Conservation (phyloP, 306 rosid species). For the Malus asiatica region DNA sequence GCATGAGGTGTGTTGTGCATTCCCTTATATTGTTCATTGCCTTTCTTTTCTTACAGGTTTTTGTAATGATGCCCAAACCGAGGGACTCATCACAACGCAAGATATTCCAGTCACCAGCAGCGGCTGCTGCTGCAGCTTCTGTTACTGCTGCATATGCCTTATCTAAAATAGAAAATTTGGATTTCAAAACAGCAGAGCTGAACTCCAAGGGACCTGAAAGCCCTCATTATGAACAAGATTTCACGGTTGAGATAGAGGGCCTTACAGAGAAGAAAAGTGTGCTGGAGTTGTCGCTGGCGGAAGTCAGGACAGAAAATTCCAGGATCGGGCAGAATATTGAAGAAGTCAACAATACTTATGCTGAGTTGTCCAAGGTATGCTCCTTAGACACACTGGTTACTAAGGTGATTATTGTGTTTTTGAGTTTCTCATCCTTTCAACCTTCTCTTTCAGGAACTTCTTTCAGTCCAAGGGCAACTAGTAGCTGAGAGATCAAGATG, state of each 20-base stretch:
- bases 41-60: conserved; percentile 45
- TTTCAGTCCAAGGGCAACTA: conserved; percentile 84
- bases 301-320: conserved; percentile 60
- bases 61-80: conserved; percentile 75
- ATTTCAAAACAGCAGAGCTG: conserved; percentile 36
- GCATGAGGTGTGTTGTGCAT: background rate
- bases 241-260: conserved; percentile 33
- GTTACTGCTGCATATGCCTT: conserved; percentile 94
- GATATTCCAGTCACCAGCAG: conserved; percentile 93
- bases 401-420: background rate
- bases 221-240: conserved; percentile 29
- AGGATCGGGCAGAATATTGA: conserved; percentile 53
- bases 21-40: conserved; percentile 1
- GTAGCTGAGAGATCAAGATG: conserved; percentile 94
- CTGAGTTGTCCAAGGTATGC: conserved; percentile 83
- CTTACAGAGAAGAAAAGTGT: conserved; percentile 50
- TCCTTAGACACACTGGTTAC: conserved; percentile 3
- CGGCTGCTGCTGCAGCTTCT: conserved; percentile 97
- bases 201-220: conserved; percentile 35
- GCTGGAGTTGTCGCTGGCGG: conserved; percentile 48
- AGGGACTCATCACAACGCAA: conserved; percentile 55
- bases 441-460: conserved; percentile 64
- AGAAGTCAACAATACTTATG: conserved; percentile 61
- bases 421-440: conserved; percentile 19
- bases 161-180: conserved; percentile 64